These are phyloP conservation scores for Fusarium guadeloupense DNA, from an alignment of 2,329 filamentous ascomycete species.

Conservation along the genomic window DNA sequence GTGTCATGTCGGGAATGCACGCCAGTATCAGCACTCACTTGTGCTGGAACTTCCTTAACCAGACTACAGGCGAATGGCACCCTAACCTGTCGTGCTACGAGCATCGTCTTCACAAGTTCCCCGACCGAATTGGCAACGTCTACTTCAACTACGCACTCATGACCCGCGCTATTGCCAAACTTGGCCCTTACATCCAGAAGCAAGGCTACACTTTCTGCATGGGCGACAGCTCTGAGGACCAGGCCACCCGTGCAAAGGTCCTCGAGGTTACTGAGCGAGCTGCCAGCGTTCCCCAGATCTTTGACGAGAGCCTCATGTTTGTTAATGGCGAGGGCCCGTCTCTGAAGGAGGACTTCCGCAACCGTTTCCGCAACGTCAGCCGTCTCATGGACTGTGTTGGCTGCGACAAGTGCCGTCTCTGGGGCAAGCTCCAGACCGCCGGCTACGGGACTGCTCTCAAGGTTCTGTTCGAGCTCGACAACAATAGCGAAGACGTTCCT, in stretches of 20 bases:
- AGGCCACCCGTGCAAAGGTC: slow-evolving; percentile 81
- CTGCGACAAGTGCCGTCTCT: slow-evolving; percentile 97
- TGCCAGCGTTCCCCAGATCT: slow-evolving; percentile 78
- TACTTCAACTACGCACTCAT: slow-evolving; percentile 99
- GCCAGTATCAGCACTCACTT: slow-evolving; percentile 96
- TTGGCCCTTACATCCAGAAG: slow-evolving; percentile 77
- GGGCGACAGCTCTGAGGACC: slow-evolving; percentile 82
- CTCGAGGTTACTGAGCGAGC: slow-evolving; percentile 77
- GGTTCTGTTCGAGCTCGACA: slow-evolving; percentile 92
- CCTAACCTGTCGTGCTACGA: slow-evolving; percentile 92
- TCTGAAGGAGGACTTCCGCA: slow-evolving; percentile 96
- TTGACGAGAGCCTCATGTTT: slow-evolving; percentile 97
- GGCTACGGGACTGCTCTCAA: slow-evolving; percentile 96
- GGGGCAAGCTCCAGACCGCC: slow-evolving; percentile 95
- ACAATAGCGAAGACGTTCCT: slow-evolving; percentile 70
- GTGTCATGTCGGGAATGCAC: slow-evolving; percentile 96
- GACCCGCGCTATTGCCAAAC: slow-evolving; percentile 88
- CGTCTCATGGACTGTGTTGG: slow-evolving; percentile 98
- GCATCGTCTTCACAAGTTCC: slow-evolving; percentile 81
- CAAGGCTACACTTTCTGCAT: slow-evolving; percentile 88
- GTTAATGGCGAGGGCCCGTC: slow-evolving; percentile 77
- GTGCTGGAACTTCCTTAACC: slow-evolving; percentile 95
- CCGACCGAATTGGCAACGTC: slow-evolving; percentile 93
- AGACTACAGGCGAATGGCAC: slow-evolving; percentile 91
- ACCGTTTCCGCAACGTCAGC: slow-evolving; percentile 96